Conservation (phyloP, 169 alveolate species). For the Blepharisma undulans region DNA sequence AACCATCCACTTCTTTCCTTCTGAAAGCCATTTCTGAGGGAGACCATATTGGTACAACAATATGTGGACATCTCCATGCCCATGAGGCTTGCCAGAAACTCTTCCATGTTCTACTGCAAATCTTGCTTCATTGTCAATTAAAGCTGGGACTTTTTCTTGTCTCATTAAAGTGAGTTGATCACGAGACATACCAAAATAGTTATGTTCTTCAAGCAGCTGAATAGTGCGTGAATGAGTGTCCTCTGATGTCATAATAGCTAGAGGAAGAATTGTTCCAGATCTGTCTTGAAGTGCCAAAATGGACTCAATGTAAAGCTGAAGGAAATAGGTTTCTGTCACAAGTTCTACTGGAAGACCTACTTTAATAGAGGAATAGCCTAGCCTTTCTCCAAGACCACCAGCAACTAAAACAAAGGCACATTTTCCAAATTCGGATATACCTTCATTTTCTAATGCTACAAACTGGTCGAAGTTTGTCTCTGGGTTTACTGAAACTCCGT, state of each 20-base stretch:
- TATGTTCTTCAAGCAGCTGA: slow-evolving; percentile 71
- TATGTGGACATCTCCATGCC: slow-evolving; percentile 95
- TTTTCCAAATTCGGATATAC: slow-evolving; percentile 73
- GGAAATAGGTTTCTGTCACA: slow-evolving; percentile 73
- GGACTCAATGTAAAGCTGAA: slow-evolving; percentile 81
- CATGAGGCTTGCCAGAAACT: slow-evolving; percentile 93
- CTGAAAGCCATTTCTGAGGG: slow-evolving; percentile 70
- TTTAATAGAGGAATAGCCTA: slow-evolving; percentile 91
- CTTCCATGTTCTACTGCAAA: slow-evolving; percentile 76
- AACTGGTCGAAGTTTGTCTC: slow-evolving; percentile 65
- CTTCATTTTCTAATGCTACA: slow-evolving; percentile 81
- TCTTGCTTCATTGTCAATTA: slow-evolving; percentile 86
- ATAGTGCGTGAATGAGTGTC: slow-evolving; percentile 90
- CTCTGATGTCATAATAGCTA: slow-evolving; percentile 93
- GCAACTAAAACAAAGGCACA: slow-evolving; percentile 94
- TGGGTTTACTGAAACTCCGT: slow-evolving; percentile 59
- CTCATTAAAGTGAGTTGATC: slow-evolving; percentile 85
- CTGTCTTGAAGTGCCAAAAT: slow-evolving; percentile 80
- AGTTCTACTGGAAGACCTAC: slow-evolving; percentile 87
- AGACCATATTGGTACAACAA: slow-evolving; percentile 79
- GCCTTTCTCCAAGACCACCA: slow-evolving; percentile 95
- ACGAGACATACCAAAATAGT: slow-evolving; percentile 82
- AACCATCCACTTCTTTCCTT: slow-evolving; percentile 86
- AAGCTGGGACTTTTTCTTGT: slow-evolving; percentile 91
- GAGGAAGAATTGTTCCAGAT: slow-evolving; percentile 73